These are phyloP conservation scores for Claviceps digitariae DNA, from an alignment of 2,329 filamentous ascomycete genomes.

Conservation along the genomic window DNA sequence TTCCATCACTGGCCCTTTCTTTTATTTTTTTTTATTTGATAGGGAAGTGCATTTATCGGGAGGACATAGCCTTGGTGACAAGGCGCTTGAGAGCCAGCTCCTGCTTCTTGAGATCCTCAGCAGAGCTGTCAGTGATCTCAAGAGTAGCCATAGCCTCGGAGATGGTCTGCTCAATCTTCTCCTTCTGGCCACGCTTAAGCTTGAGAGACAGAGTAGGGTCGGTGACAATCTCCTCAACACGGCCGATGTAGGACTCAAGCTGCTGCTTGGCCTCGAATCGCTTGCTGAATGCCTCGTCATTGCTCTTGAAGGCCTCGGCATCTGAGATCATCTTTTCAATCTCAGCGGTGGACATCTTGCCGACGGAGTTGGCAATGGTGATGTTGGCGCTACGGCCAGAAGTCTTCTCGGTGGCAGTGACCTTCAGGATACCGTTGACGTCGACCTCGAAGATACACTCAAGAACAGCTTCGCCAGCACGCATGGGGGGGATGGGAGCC, in stretches of 20 bases:
- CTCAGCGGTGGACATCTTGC: constrained; percentile 87
- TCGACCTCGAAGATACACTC: constrained; percentile 99
- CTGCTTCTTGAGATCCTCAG: constrained; percentile 99
- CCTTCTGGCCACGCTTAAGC: constrained; percentile 98
- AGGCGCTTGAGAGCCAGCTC: constrained; percentile 95
- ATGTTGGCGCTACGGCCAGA: constrained; percentile 98
- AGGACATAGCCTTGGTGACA: constrained; percentile 96
- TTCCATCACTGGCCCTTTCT: neutral
- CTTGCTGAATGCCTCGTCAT: constrained; percentile 98
- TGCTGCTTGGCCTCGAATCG: constrained; percentile 98
- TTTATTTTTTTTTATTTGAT: neutral
- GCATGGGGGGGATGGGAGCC: constrained; percentile 75
- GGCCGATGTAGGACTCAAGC: constrained; percentile 96
- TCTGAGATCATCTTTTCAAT: constrained; percentile 98
- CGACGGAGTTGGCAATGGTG: constrained; percentile 98
- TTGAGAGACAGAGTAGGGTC: constrained; percentile 93
- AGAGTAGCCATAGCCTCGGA: constrained; percentile 96
- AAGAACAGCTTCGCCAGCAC: constrained; percentile 88
- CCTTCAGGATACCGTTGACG: constrained; percentile 99
- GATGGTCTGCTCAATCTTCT: constrained; percentile 96
- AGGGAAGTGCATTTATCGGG: constrained; percentile 47
- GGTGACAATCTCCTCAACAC: constrained; percentile 96
- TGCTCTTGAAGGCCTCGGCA: constrained; percentile 96
- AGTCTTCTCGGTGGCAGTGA: constrained; percentile 97
- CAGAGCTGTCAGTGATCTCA: constrained; percentile 80